Evolutionary conservation across 2,329 filamentous ascomycete species (phyloP).

Genomic region (Chrysosporium keratinophilum): DNA sequence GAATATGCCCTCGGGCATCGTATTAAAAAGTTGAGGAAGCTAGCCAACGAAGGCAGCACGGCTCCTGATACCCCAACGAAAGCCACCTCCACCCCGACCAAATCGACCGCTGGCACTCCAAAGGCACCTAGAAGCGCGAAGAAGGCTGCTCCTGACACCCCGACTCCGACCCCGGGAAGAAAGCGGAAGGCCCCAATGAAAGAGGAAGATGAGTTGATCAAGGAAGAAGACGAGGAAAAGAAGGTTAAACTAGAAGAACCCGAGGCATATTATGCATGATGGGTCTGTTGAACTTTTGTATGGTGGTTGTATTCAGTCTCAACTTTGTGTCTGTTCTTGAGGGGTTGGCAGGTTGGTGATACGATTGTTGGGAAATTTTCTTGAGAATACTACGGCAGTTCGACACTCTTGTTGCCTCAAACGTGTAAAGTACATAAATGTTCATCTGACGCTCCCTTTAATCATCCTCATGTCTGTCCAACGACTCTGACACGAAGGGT

Average conservation of each 20-base stretch:
- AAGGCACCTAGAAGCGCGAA: neutral
- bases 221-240: neutral
- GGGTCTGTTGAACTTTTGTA: too few relatives aligned
- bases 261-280: neutral
- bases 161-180: neutral
- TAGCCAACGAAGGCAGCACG: slow-evolving; percentile 1
- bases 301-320: too few relatives aligned
- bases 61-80: slow-evolving; percentile 3
- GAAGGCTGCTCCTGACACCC: neutral
- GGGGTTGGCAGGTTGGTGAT: too few relatives aligned
- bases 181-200: neutral
- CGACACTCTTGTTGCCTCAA: too few relatives aligned
- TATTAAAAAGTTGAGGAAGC: slow-evolving; percentile 18
- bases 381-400: too few relatives aligned
- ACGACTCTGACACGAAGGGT: too few relatives aligned
- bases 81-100: neutral
- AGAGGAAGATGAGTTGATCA: neutral
- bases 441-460: too few relatives aligned
- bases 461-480: too few relatives aligned
- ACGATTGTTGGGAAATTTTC: too few relatives aligned
- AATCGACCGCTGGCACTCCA: slow-evolving; percentile 1
- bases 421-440: too few relatives aligned
- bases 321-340: too few relatives aligned
- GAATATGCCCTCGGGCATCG: slow-evolving; percentile 20
- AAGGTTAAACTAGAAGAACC: neutral